These are phyloP conservation scores for Zasmidium cellare DNA, from an alignment of 2,329 filamentous ascomycete species.

Conservation along the genomic window DNA sequence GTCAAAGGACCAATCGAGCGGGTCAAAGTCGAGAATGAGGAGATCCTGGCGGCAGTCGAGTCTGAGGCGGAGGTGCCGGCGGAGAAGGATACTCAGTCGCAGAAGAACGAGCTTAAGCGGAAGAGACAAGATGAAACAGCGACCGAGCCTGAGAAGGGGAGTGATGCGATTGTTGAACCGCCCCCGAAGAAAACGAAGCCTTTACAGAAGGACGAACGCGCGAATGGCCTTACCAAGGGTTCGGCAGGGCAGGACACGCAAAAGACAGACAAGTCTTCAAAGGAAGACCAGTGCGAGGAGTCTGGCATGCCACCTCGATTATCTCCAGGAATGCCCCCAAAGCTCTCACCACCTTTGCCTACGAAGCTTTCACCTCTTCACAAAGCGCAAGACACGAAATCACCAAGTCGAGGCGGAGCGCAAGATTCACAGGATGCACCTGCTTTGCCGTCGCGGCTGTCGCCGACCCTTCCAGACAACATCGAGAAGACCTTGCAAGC, in stretches of 20 bases:
- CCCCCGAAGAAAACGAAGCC: not conserved
- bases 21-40: conserved; percentile 33
- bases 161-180: not conserved
- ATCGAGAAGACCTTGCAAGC: conserved; percentile 55
- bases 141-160: not conserved
- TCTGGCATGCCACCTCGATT: conserved; percentile 17
- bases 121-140: conserved; percentile 21
- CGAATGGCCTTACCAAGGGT: not conserved
- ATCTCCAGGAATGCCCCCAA: conserved; percentile 20
- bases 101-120: conserved; percentile 28
- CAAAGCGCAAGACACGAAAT: not conserved
- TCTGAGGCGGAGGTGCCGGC: conserved; percentile 18
- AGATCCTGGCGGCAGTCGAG: conserved; percentile 31
- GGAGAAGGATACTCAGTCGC: conserved; percentile 7
- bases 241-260: not conserved
- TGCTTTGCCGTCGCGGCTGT: conserved; percentile 55
- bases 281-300: conserved; percentile 9
- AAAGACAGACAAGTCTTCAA: not conserved
- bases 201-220: conserved; percentile 1
- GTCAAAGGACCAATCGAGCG: conserved; percentile 35
- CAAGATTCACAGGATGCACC: conserved; percentile 13
- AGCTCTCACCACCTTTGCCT: conserved; percentile 20
- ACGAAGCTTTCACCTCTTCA: conserved; percentile 23
- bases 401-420: not conserved
- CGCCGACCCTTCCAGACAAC: conserved; percentile 57